Conservation (phyloP, 2,329 filamentous ascomycete species). For the Colletotrichum costaricense region DNA sequence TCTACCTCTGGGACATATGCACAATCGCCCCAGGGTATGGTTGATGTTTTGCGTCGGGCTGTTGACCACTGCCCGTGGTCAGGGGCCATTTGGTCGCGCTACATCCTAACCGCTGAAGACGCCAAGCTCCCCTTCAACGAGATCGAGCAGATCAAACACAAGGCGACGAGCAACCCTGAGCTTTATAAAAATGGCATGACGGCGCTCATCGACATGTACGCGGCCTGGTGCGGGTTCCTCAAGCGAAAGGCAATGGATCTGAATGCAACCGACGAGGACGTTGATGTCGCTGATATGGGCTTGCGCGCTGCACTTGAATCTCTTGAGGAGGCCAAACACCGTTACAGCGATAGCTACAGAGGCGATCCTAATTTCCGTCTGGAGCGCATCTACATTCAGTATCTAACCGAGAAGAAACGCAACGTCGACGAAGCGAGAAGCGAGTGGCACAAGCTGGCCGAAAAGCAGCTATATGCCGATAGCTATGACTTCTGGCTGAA, state of each 20-base stretch:
- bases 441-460: constrained; percentile 78
- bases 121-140: constrained; percentile 80
- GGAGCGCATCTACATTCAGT: constrained; percentile 92
- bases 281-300: constrained; percentile 90
- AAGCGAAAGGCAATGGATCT: constrained; percentile 84
- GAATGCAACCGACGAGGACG: constrained; percentile 81
- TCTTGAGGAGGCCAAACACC: constrained; percentile 80
- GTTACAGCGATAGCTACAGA: constrained; percentile 80
- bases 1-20: constrained; percentile 56
- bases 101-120: constrained; percentile 86
- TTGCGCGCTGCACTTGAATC: constrained; percentile 88
- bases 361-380: constrained; percentile 92
- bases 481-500: constrained; percentile 94
- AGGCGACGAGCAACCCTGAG: constrained; percentile 86
- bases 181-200: constrained; percentile 89
- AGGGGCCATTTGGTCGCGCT: constrained; percentile 89
- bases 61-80: constrained; percentile 95
- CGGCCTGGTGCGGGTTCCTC: constrained; percentile 94
- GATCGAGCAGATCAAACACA: constrained; percentile 91
- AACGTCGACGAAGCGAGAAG: constrained; percentile 81
- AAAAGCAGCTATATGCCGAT: constrained; percentile 73
- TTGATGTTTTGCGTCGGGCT: constrained; percentile 82
- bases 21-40: constrained; percentile 57
- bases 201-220: constrained; percentile 89
- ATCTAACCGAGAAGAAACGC: constrained; percentile 85